Percentiles rank a stretch among this genome's conserved stretches.
Conservation (phyloP, 2,329 filamentous ascomycete species). For the Botrytis squamosa region DNA sequence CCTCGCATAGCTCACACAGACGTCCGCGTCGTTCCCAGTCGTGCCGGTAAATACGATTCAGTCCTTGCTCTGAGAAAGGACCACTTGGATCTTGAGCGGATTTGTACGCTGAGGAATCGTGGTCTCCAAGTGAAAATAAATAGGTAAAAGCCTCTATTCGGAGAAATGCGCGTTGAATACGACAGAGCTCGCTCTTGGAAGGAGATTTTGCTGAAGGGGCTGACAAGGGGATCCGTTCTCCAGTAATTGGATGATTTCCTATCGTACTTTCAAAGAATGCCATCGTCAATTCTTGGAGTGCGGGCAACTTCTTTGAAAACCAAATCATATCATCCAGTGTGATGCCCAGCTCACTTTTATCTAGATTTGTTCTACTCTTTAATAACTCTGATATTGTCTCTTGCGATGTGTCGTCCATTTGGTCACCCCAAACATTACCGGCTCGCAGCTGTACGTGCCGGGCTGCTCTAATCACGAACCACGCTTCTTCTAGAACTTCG, state of each 20-base stretch:
- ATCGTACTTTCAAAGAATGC: neutral
- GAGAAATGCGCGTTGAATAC: neutral
- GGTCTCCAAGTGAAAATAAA: neutral
- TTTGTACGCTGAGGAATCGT: neutral
- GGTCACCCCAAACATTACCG: accelerated
- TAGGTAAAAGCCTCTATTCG: neutral
- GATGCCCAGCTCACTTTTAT: neutral
- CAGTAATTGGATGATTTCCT: neutral
- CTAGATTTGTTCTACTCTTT: neutral
- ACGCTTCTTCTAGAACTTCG: neutral
- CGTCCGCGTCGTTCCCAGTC: neutral
- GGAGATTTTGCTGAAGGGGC: neutral
- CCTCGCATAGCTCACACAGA: neutral
- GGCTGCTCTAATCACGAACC: neutral
- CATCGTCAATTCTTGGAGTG: neutral
- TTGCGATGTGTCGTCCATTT: neutral
- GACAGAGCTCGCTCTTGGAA: neutral
- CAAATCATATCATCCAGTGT: neutral
- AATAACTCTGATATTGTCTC: neutral
- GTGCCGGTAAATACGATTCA: neutral
- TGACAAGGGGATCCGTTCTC: neutral
- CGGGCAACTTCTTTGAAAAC: neutral
- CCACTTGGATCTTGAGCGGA: neutral
- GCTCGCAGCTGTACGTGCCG: neutral
- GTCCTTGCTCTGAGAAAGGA: neutral